Percentiles rank a stretch among this genome's conserved stretches.
Evolutionary conservation across 2,329 filamentous ascomycete genomes (phyloP).

Genomic region (Penicillium sp.): DNA sequence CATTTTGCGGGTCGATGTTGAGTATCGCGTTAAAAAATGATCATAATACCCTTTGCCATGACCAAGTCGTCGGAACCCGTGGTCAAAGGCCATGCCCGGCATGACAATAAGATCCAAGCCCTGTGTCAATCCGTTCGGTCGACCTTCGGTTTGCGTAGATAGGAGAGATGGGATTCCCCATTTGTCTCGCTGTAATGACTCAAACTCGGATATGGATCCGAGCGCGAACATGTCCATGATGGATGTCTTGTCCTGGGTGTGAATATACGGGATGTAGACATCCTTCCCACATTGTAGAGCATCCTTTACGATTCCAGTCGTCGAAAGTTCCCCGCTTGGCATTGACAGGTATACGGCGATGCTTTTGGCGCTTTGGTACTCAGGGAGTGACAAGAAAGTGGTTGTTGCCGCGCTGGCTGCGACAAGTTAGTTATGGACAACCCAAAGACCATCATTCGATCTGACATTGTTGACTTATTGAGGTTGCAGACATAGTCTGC

Average conservation of each 20-base stretch:
- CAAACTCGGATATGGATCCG: conserved; percentile 70
- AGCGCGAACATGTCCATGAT: conserved; percentile 96
- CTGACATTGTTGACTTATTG: conserved; percentile 69
- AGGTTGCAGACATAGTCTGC: conserved; percentile 58
- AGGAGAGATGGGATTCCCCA: conserved; percentile 94
- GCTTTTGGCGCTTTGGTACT: conserved; percentile 70
- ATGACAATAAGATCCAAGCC: conserved; percentile 82
- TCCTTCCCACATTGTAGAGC: conserved; percentile 74
- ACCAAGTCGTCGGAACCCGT: conserved; percentile 70
- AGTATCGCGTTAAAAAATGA: conserved; percentile 78
- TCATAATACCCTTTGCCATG: conserved; percentile 98
- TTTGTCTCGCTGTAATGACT: conserved; percentile 69
- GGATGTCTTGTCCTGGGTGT: conserved; percentile 60
- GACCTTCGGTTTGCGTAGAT: conserved; percentile 59
- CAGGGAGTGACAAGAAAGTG: conserved; percentile 63
- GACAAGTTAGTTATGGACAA: conserved; percentile 21
- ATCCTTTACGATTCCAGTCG: conserved; percentile 74
- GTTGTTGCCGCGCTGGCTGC: conserved; percentile 65
- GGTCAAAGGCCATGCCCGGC: conserved; percentile 90
- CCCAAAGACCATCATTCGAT: conserved; percentile 7
- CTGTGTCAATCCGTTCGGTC: conserved; percentile 65
- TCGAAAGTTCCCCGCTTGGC: conserved; percentile 83
- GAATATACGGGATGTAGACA: conserved; percentile 89
- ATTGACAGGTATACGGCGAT: conserved; percentile 92
- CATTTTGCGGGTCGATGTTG: conserved; percentile 47